A percentile compares a stretch with the other conserved stretches of the same genome.
These are phyloP conservation scores for Alternaria sp. DNA, from an alignment of 2,329 filamentous ascomycete genomes.

Conservation along the genomic window DNA sequence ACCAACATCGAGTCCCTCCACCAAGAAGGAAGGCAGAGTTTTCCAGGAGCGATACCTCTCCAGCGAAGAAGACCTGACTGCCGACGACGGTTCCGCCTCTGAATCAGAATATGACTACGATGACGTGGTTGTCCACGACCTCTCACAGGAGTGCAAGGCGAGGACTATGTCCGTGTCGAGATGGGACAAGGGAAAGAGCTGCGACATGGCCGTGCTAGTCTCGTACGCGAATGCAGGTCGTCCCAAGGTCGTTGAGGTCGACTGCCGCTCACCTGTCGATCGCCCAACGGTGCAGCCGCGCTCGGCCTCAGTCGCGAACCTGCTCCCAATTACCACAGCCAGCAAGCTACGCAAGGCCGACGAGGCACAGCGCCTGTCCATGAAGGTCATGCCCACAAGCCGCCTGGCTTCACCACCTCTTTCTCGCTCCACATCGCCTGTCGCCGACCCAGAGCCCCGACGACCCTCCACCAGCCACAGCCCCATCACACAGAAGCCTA, in stretches of 20 bases:
- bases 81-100: constrained; percentile 38
- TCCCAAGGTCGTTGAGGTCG: constrained; percentile 48
- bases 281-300: constrained; percentile 31
- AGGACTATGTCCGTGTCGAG: constrained; percentile 42
- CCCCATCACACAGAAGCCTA: constrained; percentile 27
- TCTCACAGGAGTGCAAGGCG: constrained; percentile 33
- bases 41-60: constrained; percentile 49
- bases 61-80: constrained; percentile 48
- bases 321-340: constrained; percentile 34
- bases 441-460: constrained; percentile 28
- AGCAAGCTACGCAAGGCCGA: constrained; percentile 38
- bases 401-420: constrained; percentile 15
- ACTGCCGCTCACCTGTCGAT: constrained; percentile 27
- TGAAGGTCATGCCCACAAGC: constrained; percentile 25
- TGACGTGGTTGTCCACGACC: constrained; percentile 38
- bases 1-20: constrained; percentile 8
- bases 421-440: constrained; percentile 32
- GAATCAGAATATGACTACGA: constrained; percentile 41
- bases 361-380: constrained; percentile 33
- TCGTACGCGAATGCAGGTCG: constrained; percentile 48
- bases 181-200: constrained; percentile 43
- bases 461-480: constrained; percentile 40
- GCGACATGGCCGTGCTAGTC: constrained; percentile 47
- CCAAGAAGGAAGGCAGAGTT: constrained; percentile 31
- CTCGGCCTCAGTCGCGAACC: constrained; percentile 43